Base-by-base conservation (phyloP, 352 stramenopile species). In the Sclerospora graminicola region DNA sequence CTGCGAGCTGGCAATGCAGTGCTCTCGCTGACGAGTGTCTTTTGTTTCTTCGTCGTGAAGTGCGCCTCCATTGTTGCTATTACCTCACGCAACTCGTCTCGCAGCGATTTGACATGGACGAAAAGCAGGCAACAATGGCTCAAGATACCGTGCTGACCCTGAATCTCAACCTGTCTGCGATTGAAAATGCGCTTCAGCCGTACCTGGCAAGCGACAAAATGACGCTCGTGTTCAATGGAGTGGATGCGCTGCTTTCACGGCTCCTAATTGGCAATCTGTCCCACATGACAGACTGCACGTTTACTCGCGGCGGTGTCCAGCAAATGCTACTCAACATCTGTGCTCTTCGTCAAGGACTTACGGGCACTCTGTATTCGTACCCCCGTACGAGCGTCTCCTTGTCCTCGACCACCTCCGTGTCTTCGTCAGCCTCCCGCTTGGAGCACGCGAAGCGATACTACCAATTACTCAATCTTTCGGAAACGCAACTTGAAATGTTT, bases 271-370 rank as follows among this genome's bases (percentile, higher is more conserved):
- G 37, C 14, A 80, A 84, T 33, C 46, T 87, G 13, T 57, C 68
- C 23, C 63, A 83, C n/a, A 85, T 89, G 65, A 49, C 59, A 19
- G 70, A 60, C 39, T 65, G 63, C 10, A 85, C 60, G 1, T 63
- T 89, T 34, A 80, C 74, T 14, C 73, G 74, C 29, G 74, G 64
- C n/a, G 75, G 77, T 19, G 60, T 89, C 27, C 66, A 83, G 38
- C 77, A 91, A 43, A 87, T 91, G 75, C 54, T 84, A 26, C 61
- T 87, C 27, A 89, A 89, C 42, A 66, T 88, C 33, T 56, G 66
- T 8, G 74, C 80, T 33, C 58, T 89, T 32, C 80, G 86, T 47
- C 80, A 92, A 52, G 64, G 64, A 11, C 57, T 88, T 32, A 88
- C 80, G 0, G 73, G 68, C 0, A 81, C 75, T 14, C 19, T 89